These are phyloP conservation scores for Sporisorium graminicola DNA, from an alignment of 1,284 basidiomycete genomes.

Conservation along the genomic window DNA sequence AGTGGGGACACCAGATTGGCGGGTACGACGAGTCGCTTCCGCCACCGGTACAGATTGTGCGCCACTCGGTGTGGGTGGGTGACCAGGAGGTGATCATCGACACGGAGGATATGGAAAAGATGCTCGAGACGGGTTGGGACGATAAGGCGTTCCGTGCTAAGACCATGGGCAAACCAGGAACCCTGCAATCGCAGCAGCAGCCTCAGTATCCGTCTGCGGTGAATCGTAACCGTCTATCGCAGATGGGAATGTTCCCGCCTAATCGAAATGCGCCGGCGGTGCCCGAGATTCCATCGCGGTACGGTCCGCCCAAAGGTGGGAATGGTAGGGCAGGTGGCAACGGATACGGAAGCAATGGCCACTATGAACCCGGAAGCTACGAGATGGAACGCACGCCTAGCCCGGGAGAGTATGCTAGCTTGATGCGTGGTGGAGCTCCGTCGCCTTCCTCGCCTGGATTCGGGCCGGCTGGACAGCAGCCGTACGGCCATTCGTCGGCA, in stretches of 20 bases:
- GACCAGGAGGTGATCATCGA: constrained; percentile 58
- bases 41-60: constrained; percentile 59
- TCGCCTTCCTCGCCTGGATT: constrained; percentile 44
- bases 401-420: constrained; percentile 51
- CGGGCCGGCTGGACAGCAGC: constrained; percentile 16
- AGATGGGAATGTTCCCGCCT: constrained; percentile 42
- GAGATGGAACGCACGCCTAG: constrained; percentile 52
- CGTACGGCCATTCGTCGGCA: constrained; percentile 48
- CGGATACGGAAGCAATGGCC: neutral
- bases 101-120: constrained; percentile 61
- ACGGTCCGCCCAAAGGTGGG: constrained; percentile 5
- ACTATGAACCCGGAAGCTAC: constrained; percentile 39
- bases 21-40: constrained; percentile 63
- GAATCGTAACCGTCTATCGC: constrained; percentile 34
- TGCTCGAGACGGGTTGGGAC: constrained; percentile 63
- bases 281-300: constrained; percentile 50
- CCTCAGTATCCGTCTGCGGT: constrained; percentile 44
- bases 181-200: constrained; percentile 16
- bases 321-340: constrained; percentile 4
- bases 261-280: constrained; percentile 40
- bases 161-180: constrained; percentile 12
- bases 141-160: constrained; percentile 44
- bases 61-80: constrained; percentile 60
- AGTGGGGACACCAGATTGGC: constrained; percentile 79
- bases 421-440: constrained; percentile 46